Base-by-base conservation (phyloP, 805 yeast genomes). In the Candida bentonensis region DNA sequence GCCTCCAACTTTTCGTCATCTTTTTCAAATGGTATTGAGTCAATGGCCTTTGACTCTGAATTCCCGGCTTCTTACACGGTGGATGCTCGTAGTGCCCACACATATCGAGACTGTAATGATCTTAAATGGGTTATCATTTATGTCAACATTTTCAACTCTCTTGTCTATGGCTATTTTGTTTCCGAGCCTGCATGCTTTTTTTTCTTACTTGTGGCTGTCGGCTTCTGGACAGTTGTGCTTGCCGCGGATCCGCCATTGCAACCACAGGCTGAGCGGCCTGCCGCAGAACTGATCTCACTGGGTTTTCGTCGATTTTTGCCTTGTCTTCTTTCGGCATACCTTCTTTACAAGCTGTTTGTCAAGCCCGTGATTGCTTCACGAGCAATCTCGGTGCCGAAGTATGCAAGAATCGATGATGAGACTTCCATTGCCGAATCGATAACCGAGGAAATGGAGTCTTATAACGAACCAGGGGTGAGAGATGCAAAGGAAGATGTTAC, bases 141-240 rank as follows among this genome's bases (percentile, higher is more conserved):
- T 0, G 42, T 80, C 20, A 87, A 85, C 55, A 60, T 85, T 2
- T 4, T 78, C 0, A 57, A 82, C 41, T 86, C 94, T 2, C 41
- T 59, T n/a, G 25, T 61, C 11, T 57, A 61, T 44, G 64, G 64
- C 7, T 63, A 61, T 50, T 49, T 64, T 0, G 66, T 82, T 1
- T 73, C 78, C 45, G 76, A 69, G 46, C 57, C 79, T 23, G 70
- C 75, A 1, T 43, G 61, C 2, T 77, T 79, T 2, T 84, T 68
- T 53, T 81, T 89, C 85, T 67, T 75, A 0, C 56, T 72, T 13
- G 64, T 72, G 17, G 53, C 76, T 1, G 76, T 75, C 11, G 95
- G 89, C 0, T 88, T 80, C 62, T 85, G 95, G 96, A 82, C 94
- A 0, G 73, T 87, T 22, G 60, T 77, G 1, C 57, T 88, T 22